Percentiles rank a stretch among this genome's conserved stretches.
Evolutionary conservation across 2,329 filamentous ascomycete species (phyloP).

Genomic region (Emergomyces orientalis): DNA sequence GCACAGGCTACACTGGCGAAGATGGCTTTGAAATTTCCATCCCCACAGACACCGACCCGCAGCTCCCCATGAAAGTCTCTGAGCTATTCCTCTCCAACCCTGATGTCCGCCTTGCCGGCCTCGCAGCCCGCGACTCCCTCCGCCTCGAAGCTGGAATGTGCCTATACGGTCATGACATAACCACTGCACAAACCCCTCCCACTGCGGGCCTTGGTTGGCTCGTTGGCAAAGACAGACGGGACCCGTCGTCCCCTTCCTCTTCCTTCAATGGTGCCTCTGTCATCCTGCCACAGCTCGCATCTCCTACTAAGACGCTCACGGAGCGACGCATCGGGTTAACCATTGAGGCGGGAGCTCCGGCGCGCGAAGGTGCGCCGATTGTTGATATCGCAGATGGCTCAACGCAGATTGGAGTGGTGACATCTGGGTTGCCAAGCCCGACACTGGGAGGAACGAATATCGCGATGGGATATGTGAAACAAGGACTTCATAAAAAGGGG

Average conservation of each 20-base stretch:
- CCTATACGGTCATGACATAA: conserved; percentile 96
- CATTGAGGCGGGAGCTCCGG: conserved; percentile 70
- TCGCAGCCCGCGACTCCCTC: conserved; percentile 84
- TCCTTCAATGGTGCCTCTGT: conserved; percentile 78
- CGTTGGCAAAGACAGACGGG: conserved; percentile 67
- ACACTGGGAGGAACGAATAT: conserved; percentile 75
- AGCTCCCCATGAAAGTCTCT: conserved; percentile 46
- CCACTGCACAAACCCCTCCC: conserved; percentile 64
- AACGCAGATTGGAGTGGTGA: conserved; percentile 66
- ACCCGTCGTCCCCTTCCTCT: conserved; percentile 39
- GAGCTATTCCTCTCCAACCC: conserved; percentile 57
- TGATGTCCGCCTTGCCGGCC: conserved; percentile 69
- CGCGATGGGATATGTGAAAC: conserved; percentile 85
- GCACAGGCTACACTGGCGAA: conserved; percentile 93
- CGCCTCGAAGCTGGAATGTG: conserved; percentile 97
- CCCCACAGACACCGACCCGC: conserved; percentile 50
- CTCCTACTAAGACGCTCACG: conserved; percentile 49
- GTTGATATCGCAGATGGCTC: conserved; percentile 47
- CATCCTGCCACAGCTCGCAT: conserved; percentile 62
- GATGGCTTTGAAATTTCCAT: conserved; percentile 97
- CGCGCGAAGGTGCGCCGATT: conserved; percentile 78
- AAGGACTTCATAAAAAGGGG: conserved; percentile 72
- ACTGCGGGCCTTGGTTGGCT: conserved; percentile 66
- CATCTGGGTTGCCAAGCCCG: conserved; percentile 83
- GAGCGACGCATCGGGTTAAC: conserved; percentile 72